phyloP scores from a whole-genome alignment of 2,329 filamentous ascomycete species.

The Ophiostoma himal-ulmi region DNA sequence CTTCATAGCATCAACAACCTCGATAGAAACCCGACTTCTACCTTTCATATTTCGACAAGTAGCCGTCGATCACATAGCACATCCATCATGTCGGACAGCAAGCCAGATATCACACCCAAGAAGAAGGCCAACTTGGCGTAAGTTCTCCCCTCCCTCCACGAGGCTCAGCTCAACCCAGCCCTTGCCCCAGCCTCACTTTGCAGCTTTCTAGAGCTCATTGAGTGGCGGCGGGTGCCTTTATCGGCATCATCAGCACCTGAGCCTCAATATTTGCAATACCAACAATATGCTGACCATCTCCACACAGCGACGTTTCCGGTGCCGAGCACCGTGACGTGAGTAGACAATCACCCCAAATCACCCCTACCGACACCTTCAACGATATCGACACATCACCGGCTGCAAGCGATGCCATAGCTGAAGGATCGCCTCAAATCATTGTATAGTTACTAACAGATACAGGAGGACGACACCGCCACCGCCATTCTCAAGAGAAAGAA shows the following conservation, averaged over 20 bases:
- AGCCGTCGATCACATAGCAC: background rate
- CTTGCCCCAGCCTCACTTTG: slow-evolving; percentile 1
- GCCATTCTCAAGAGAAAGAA: slow-evolving; percentile 99
- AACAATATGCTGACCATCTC: slow-evolving; percentile 35
- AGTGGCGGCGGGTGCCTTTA: background rate
- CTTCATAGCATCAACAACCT: background rate
- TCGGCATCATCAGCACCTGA: background rate
- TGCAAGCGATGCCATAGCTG: background rate
- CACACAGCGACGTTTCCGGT: slow-evolving; percentile 74
- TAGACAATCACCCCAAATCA: background rate
- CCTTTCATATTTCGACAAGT: background rate
- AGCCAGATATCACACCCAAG: slow-evolving; percentile 25
- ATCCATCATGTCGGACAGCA: slow-evolving; percentile 62
- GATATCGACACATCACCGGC: background rate
- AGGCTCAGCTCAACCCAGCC: background rate
- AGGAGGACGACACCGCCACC: slow-evolving; percentile 80
- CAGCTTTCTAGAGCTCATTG: background rate
- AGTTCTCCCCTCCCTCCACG: slow-evolving; percentile 32
- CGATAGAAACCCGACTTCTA: background rate
- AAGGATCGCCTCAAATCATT: background rate
- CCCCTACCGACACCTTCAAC: background rate
- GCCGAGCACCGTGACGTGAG: slow-evolving; percentile 68
- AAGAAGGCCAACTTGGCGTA: slow-evolving; percentile 76
- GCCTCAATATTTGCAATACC: slow-evolving; percentile 15
- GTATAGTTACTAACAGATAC: background rate